These are phyloP conservation scores for Dendrostoma leiphaemia DNA, from an alignment of 2,329 filamentous ascomycete species.

Conservation along the genomic window DNA sequence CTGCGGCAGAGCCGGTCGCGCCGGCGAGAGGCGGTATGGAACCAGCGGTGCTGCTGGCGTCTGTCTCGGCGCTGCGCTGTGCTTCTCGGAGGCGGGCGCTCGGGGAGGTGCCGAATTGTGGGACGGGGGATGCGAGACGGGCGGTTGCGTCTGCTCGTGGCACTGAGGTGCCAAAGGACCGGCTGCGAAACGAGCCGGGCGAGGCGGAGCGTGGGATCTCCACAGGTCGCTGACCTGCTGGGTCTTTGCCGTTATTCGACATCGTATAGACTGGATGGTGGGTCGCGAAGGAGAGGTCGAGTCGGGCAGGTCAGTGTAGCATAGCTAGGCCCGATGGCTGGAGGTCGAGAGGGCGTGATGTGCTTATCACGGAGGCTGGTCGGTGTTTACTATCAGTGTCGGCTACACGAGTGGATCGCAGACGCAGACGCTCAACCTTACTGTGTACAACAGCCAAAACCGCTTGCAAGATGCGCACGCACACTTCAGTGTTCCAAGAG, in stretches of 20 bases:
- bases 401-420: background rate
- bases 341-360: conserved; percentile 3
- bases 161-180: conserved; percentile 49
- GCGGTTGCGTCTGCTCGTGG: conserved; percentile 61
- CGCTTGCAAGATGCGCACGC: too few species aligned
- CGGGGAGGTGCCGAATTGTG: conserved; percentile 32
- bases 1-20: conserved; percentile 51
- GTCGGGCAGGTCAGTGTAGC: background rate
- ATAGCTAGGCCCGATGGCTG: conserved; percentile 2
- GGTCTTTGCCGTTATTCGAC: conserved; percentile 27
- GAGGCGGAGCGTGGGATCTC: conserved; percentile 45
- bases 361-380: conserved; percentile 10
- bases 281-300: background rate
- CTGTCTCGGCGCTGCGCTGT: conserved; percentile 39
- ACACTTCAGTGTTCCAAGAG: too few species aligned
- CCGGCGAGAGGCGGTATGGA: conserved; percentile 64
- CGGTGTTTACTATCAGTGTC: background rate
- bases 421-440: background rate
- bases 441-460: conserved; percentile 1
- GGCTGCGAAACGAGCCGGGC: conserved; percentile 41
- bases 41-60: conserved; percentile 31
- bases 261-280: conserved; percentile 18
- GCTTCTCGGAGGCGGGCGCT: conserved; percentile 10
- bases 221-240: conserved; percentile 30
- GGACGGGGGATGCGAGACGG: conserved; percentile 57